Evolutionary conservation across 1,284 basidiomycete genomes (phyloP).

Genomic region (Limonomyces culmigenus): DNA sequence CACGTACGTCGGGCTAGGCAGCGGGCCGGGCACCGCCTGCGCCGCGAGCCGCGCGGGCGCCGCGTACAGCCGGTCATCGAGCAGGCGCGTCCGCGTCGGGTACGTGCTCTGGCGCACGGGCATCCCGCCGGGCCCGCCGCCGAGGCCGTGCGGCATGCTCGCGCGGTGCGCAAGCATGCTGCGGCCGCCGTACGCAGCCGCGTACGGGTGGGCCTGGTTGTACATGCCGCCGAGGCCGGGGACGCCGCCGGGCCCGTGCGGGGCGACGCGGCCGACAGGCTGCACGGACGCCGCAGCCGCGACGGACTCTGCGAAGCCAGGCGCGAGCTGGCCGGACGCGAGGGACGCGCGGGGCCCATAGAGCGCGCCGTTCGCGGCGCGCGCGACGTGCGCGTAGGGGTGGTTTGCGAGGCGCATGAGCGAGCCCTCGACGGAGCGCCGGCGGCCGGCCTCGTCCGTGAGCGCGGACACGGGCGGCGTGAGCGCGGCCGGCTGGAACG

Average conservation of each 20-base stretch:
- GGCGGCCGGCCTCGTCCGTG: slow-evolving; percentile 18
- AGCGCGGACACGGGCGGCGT: too few species aligned
- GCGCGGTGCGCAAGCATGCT: slow-evolving; percentile 23
- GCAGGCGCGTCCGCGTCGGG: neutral
- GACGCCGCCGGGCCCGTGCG: neutral
- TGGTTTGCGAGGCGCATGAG: slow-evolving; percentile 41
- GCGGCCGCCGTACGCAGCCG: slow-evolving; percentile 7
- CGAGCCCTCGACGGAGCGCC: slow-evolving; percentile 42
- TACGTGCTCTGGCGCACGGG: neutral
- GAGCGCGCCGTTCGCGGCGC: slow-evolving; percentile 33
- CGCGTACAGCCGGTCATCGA: slow-evolving; percentile 2
- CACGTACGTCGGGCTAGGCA: slow-evolving; percentile 50
- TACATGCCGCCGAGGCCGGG: slow-evolving; percentile 4
- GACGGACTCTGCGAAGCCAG: slow-evolving; percentile 10
- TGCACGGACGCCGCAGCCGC: neutral
- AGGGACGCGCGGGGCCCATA: slow-evolving; percentile 20
- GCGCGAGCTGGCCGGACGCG: slow-evolving; percentile 14
- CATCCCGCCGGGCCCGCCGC: neutral
- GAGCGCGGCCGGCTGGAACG: slow-evolving; percentile 7
- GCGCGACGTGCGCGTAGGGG: slow-evolving; percentile 42
- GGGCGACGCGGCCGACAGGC: neutral
- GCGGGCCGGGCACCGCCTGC: slow-evolving; percentile 41
- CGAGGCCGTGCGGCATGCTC: slow-evolving; percentile 20
- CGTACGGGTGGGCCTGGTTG: slow-evolving; percentile 5
- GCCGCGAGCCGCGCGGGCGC: neutral